Evolutionary conservation across 2,329 filamentous ascomycete species (phyloP), one percentile per base, ranked within the genome.

Genomic region (Fusarium phyllophilum): DNA sequence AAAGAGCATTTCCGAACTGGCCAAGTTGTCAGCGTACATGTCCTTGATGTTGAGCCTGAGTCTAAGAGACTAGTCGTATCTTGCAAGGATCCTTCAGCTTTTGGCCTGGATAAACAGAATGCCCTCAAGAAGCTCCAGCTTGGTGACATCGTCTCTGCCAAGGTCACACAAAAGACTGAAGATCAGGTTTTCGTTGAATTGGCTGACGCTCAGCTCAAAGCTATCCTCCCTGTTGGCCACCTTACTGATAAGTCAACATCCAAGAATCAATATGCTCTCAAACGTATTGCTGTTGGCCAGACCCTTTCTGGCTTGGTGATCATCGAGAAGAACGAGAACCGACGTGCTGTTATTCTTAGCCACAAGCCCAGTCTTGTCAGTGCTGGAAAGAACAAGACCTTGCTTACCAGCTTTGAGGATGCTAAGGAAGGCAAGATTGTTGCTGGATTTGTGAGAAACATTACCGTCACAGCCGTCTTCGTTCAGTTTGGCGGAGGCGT

Each of bases 1-100:
- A 90, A 89, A 51, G 91, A 97, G 78, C 95, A 98, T 83, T 99
- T 99, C 85, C 91, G 92, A 41, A 84, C 91, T 48, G 97, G 96
- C 2, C 96, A 99, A 81, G 96, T 97, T 4, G 92, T 99, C 74
- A 97, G 91, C 78, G 93, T 98, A 26, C 94, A 96, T 78, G 91
- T 97, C n/a, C 83, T 97, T 39, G 93, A 92, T 56, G 90, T 98
- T 56, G 91, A 97, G 76, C 85, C 91, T 3, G 90, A 92, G 65
- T 86, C 89, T 44, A 87, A 88, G 69, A 92, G 93, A 75, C 89
- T 99, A 74, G 90, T 94, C 42, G 93, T 99, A 9, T 97, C 96
- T 26, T 99, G 96, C 87, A 97, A 97, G 83, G 95, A 97, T 75
- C 93, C 94, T 14, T 90, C 91, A 33, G 90, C 90, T 1, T 94